Conservation (phyloP, 257 asterid genomes). For the Ehretia macrophylla region DNA sequence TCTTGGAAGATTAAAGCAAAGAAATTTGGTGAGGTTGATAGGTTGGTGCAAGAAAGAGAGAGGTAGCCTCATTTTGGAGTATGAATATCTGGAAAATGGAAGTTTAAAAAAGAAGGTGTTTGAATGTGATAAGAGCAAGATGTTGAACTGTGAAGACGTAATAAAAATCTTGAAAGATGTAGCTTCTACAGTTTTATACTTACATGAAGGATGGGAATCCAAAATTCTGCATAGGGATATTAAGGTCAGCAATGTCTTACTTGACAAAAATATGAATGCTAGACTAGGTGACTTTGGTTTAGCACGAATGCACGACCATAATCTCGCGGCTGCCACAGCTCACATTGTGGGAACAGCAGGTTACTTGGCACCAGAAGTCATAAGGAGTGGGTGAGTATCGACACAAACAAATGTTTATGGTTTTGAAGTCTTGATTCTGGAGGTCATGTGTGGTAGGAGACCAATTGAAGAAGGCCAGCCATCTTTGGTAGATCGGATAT, state of each 20-base stretch:
- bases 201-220: slow-evolving; percentile 71
- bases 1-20: slow-evolving; percentile 67
- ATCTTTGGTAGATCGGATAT: slow-evolving; percentile 49
- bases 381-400: slow-evolving; percentile 54
- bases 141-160: slow-evolving; percentile 43
- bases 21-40: slow-evolving; percentile 59
- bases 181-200: slow-evolving; percentile 50
- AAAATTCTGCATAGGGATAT: slow-evolving; percentile 67
- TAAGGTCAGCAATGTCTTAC: slow-evolving; percentile 66
- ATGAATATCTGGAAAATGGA: slow-evolving; percentile 76
- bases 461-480: slow-evolving; percentile 50
- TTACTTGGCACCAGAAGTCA: slow-evolving; percentile 60
- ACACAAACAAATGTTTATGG: slow-evolving; percentile 50
- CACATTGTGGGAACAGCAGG: slow-evolving; percentile 72
- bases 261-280: slow-evolving; percentile 61
- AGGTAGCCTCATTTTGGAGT: slow-evolving; percentile 53
- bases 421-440: slow-evolving; percentile 49
- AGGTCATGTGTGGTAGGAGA: slow-evolving; percentile 58
- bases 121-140: slow-evolving; percentile 30
- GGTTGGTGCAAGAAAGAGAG: slow-evolving; percentile 83
- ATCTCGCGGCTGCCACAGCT: slow-evolving; percentile 51
- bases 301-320: slow-evolving; percentile 69
- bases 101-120: slow-evolving; percentile 57
- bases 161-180: slow-evolving; percentile 52
- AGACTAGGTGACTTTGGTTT: slow-evolving; percentile 70